Evolutionary conservation across 2,329 filamentous ascomycete species (phyloP).

Genomic region (Epichloe festucae): DNA sequence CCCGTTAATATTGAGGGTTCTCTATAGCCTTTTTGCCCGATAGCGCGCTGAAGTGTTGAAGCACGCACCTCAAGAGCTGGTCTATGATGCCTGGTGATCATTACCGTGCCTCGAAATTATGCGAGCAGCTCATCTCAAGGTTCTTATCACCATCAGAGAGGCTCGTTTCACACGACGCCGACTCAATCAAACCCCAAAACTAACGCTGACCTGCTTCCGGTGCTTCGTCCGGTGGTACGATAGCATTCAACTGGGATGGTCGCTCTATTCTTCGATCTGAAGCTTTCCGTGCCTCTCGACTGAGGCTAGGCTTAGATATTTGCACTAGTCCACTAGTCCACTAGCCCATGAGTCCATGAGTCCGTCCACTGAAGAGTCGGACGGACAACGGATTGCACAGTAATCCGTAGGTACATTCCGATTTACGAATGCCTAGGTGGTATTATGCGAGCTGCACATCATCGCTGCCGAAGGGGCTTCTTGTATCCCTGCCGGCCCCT

Average conservation of each 20-base stretch:
- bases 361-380: neutral
- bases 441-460: neutral
- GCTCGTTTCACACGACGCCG: neutral
- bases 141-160: neutral
- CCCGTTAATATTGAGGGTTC: neutral
- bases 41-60: neutral
- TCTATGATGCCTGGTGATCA: constrained; percentile 5
- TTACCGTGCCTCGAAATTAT: constrained; percentile 5
- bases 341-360: neutral
- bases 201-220: neutral
- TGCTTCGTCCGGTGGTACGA: neutral
- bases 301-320: neutral
- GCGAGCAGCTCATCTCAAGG: constrained; percentile 1
- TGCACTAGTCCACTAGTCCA: neutral
- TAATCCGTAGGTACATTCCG: neutral
- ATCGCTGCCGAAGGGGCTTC: neutral
- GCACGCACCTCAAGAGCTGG: neutral
- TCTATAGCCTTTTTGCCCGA: constrained; percentile 2
- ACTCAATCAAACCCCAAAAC: neutral
- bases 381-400: too few relatives aligned
- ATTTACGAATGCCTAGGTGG: neutral
- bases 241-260: neutral
- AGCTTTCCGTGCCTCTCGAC: neutral
- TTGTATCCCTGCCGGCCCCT: neutral
- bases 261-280: constrained; percentile 5